Base-by-base conservation (phyloP, 2,329 filamentous ascomycete species). In the Beauveria caledonica region DNA sequence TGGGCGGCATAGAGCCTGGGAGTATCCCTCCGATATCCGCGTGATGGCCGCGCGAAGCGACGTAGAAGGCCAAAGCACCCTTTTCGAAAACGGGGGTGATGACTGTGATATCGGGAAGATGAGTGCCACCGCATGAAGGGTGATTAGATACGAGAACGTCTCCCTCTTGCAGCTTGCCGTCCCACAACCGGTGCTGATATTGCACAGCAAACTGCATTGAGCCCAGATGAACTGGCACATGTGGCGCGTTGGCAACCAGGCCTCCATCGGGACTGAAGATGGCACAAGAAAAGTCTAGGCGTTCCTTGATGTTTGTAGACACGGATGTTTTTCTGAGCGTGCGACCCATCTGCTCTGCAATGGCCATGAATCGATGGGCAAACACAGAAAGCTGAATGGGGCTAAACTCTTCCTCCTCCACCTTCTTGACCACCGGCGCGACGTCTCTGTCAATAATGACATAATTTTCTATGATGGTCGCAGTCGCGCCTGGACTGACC, bases 261-360 rank as follows among this genome's bases (percentile, higher is more conserved):
- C 86, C 86, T 15, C 88, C 89, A 23, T 87, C 86, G 72, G 9
- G 85, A 78, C 89, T 87, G 68, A 93, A 93, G 0, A 93, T 76
- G 2, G 89, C 89, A 65, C 89, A 93, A 1, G 87, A 90, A 68
- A 92, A 93, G 68, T 93, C 89, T 1, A 93, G 78, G 3, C 89
- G 82, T 69, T 93, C 90, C 67, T 93, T 89, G 70, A 92, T 88
- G 66, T 92, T 92, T 0, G 86, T 90, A 60, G 83, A 87, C 15
- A 92, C 86, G 65, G 85, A 86, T 0, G 88, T 91, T 74, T 91
- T 91, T 68, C 92, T 87, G n/a, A 93, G 73, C 3, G 87, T 86
- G 56, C 86, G 80, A 0, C 89, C 89, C 88, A 92, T 92, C 68
- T 92, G 89, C 71, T 92, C 89, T 0, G 89, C 89, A 63, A 92